Conservation (phyloP, 768 basidiomycete genomes). For the Mycena belliarum region DNA sequence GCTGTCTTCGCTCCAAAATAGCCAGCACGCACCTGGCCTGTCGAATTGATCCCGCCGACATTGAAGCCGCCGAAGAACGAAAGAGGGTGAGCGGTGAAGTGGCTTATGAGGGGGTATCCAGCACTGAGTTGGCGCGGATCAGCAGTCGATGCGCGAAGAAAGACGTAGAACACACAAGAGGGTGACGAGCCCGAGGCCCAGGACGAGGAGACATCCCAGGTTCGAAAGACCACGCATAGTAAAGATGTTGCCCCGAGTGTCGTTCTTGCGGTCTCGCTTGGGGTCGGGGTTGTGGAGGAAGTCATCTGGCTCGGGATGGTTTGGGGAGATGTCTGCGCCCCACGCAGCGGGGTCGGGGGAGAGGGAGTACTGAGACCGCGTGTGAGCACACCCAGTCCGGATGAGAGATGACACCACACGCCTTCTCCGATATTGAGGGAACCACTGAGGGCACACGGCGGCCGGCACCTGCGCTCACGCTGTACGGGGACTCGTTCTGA, state of each 20-base stretch:
- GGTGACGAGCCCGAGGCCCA: constrained; percentile 52
- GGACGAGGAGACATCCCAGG: constrained; percentile 63
- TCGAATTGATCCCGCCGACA: constrained; percentile 74
- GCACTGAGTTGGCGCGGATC: constrained; percentile 39
- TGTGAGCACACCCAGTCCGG: background rate
- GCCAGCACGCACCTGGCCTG: constrained; percentile 56
- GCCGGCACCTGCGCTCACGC: constrained; percentile 31
- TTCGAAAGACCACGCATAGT: constrained; percentile 73
- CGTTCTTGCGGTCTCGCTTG: constrained; percentile 56
- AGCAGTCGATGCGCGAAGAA: background rate
- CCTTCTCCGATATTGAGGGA: constrained; percentile 64
- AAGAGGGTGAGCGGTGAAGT: constrained; percentile 46
- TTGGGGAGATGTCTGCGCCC: constrained; percentile 66
- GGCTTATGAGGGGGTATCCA: constrained; percentile 63
- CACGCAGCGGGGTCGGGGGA: constrained; percentile 72
- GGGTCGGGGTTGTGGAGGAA: constrained; percentile 76
- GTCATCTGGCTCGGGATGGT: constrained; percentile 63
- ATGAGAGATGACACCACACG: constrained; percentile 19
- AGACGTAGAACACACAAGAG: constrained; percentile 53
- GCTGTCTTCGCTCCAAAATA: background rate
- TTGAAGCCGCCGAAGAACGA: constrained; percentile 66
- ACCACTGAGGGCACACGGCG: constrained; percentile 27
- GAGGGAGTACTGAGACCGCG: constrained; percentile 58
- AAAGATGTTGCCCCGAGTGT: constrained; percentile 61
- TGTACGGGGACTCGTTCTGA: constrained; percentile 45